Base-by-base conservation (phyloP, 2,329 filamentous ascomycete genomes). In the Diplodia sapinea region DNA sequence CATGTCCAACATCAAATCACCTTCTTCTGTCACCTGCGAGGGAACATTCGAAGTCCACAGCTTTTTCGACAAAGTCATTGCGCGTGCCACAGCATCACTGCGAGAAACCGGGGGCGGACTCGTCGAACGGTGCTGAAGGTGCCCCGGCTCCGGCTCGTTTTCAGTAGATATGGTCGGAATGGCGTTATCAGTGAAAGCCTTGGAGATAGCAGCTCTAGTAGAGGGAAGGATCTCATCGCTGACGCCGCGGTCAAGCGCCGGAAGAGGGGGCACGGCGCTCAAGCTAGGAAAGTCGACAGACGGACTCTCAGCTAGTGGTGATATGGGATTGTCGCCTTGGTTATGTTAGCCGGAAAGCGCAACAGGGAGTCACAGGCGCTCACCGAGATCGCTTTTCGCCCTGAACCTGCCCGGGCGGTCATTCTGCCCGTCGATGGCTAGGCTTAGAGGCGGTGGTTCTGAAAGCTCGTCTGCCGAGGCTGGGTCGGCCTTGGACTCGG, bases 1-100 rank as follows among this genome's bases (percentile, higher is more conserved):
- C 94, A 99, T 97, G 78, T 99, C 95, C 64, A 99, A 83, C 93
- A 98, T 98, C 66, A 99, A 83, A 79, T 99, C 95, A 17, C 95
- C 95, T 0, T 88, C 91, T 68, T 96, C 93, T 0, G 91, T 98
- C n/a, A 99, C 89, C 71, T 92, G 90, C 68, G 91, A 95, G 6
- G 93, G 93, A 68, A 99, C 98, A 75, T 98, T 97, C 57, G 91
- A 95, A 3, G 88, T 90, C 55, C 92, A 92, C 2, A 99, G 85
- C 77, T 94, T 94, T 76, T 92, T 91, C 11, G 94, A 97, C 12
- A 99, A 84, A 33, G 90, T 88, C 75, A 91, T 88, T 8, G 95
- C 95, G 71, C 95, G 88, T 69, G 92, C 88, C 68, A 96, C 86
- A 8, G 94, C 94, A 76, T 96, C 92, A 57, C 85, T 84, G 0